Conservation (phyloP, 108 stramenopile genomes). For the Aurantiochytrium sp. region DNA sequence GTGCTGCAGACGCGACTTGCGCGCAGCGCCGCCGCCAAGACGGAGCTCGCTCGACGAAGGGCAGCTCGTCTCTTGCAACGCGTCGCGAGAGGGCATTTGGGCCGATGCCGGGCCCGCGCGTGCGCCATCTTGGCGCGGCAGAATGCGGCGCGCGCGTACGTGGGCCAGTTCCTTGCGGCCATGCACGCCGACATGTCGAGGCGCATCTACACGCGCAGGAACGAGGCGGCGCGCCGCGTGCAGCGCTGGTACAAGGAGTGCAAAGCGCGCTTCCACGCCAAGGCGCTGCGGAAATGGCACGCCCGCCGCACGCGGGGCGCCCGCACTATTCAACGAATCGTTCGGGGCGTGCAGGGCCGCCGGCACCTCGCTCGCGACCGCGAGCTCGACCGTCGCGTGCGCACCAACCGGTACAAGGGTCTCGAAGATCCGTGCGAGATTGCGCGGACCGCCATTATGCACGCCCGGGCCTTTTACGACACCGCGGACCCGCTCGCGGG, state of each 20-base stretch:
- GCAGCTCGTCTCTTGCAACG: background rate
- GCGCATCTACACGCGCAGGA: background rate
- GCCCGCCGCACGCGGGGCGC: background rate
- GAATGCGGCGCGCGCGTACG: background rate
- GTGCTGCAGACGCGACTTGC: background rate
- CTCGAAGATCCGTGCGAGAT: background rate
- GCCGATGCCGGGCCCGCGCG: background rate
- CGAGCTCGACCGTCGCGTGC: background rate
- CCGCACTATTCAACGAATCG: background rate
- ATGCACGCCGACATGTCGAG: background rate
- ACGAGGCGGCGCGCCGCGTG: background rate
- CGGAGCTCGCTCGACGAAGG: background rate
- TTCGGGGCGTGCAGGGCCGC: background rate
- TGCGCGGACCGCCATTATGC: background rate
- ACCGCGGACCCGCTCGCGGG: background rate
- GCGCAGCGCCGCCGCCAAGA: background rate
- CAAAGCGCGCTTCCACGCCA: background rate
- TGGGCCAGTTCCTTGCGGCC: background rate
- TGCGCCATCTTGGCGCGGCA: background rate
- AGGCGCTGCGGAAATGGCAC: background rate
- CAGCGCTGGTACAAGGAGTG: background rate
- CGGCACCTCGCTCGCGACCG: background rate
- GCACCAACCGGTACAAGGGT: background rate
- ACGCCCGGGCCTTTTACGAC: conserved; percentile 1
- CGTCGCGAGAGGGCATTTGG: background rate